Evolutionary conservation across 2,329 filamentous ascomycete genomes (phyloP), one percentile per base, ranked within the genome.

Genomic region (Teratosphaeria nubilosa): DNA sequence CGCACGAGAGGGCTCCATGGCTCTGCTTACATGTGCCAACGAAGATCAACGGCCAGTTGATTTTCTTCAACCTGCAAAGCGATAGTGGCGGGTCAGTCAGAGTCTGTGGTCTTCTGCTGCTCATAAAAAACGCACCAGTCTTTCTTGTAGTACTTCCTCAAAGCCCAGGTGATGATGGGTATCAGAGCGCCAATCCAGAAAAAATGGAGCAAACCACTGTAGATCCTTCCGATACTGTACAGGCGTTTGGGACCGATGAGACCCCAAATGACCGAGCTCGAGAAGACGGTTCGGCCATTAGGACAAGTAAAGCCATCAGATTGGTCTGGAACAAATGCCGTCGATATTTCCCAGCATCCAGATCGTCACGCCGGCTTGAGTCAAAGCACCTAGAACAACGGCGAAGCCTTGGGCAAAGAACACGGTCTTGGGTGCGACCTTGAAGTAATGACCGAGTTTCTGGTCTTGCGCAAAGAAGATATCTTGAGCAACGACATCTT

Each of bases 21-120:
- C 5, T 30, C 7, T 30, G 7, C 27, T 30, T 30, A 30, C 27
- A 68, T 20, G 64, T 66, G n/a, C 62, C 59, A 48, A 90, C 90
- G 59, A 94, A 90, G 11, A 94, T 79, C 14, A 95, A 86, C 0
- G 90, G 88, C 57, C 65, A 66, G 55, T 68, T 65, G 51, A 69
- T 54, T 54, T 65, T 64, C 50, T 58, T 63, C 34, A 64, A 56
- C 27, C 27, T 30, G 27, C 51, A 65, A 65, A 14, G 48, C 11
- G 22, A 9, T 20, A 22, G 3, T 30, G 3, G 13, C 10, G 25
- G 30, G 20, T 16, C 16, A 16, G 16, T 48, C 20, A 5, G 14
- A 48, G 16, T 22, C 41, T 62, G 65, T 67, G 56, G 67, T 65
- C 50, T 68, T 54, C 56, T 66, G 63, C 48, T 58, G 63, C 24